Conservation (phyloP, 2,329 filamentous ascomycete genomes). For the Fusarium siculi region DNA sequence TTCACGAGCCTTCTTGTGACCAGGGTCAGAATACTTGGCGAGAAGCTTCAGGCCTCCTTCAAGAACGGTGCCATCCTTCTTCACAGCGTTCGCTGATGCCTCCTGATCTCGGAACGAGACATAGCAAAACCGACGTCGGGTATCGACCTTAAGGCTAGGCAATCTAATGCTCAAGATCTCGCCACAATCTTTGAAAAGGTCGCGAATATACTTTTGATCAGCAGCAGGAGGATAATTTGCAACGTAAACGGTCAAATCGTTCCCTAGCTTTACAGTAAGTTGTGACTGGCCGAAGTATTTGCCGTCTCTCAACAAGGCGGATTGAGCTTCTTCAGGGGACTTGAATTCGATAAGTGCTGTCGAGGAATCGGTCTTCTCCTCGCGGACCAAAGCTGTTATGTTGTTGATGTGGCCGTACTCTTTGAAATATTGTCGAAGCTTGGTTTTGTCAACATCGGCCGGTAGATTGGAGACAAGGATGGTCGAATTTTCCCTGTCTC, state of each 20-base stretch:
- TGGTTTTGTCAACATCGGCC: constrained; percentile 72
- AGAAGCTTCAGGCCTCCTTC: constrained; percentile 75
- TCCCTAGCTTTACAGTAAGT: constrained; percentile 79
- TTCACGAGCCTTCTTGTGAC: constrained; percentile 78
- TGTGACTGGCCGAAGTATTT: constrained; percentile 80
- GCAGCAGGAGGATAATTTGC: constrained; percentile 87
- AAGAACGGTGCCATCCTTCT: constrained; percentile 76
- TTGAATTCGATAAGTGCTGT: constrained; percentile 89
- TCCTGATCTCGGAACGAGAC: constrained; percentile 81
- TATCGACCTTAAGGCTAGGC: constrained; percentile 90
- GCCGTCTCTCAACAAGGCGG: constrained; percentile 82
- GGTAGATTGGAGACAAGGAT: constrained; percentile 85
- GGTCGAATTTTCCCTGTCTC: constrained; percentile 91
- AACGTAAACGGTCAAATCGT: constrained; percentile 85
- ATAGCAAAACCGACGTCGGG: constrained; percentile 93
- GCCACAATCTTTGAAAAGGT: constrained; percentile 79
- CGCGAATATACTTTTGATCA: constrained; percentile 75
- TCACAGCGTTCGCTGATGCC: constrained; percentile 76
- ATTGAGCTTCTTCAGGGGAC: constrained; percentile 79
- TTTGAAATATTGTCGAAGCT: constrained; percentile 88
- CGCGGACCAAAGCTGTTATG: constrained; percentile 71
- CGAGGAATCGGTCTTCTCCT: constrained; percentile 68
- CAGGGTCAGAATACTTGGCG: constrained; percentile 86
- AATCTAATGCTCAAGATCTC: constrained; percentile 87
- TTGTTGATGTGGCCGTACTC: constrained; percentile 88